These are phyloP conservation scores for Phytopythium chamaehyphon DNA, from an alignment of 352 stramenopile species.

Conservation along the genomic window DNA sequence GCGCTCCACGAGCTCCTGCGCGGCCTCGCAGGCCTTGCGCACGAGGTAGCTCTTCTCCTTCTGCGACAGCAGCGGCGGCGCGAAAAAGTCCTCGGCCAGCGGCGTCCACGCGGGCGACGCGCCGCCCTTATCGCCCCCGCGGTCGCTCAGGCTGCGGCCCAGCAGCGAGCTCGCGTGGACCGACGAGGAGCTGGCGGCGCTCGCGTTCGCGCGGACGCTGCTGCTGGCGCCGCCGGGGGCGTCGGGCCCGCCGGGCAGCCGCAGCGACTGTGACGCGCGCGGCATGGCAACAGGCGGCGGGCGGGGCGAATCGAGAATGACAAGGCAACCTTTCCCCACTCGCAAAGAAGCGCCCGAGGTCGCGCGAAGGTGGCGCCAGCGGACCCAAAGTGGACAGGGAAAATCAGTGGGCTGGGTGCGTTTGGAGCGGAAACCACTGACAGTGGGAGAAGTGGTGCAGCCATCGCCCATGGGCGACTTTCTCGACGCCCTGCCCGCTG, in stretches of 20 bases:
- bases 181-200: neutral
- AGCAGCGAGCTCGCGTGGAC: slow-evolving; percentile 6
- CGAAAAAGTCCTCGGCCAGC: slow-evolving; percentile 74
- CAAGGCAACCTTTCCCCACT: no score
- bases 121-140: slow-evolving; percentile 3
- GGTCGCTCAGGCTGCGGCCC: slow-evolving; percentile 7
- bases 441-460: no score
- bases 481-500: no score
- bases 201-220: neutral
- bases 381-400: no score
- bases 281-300: neutral
- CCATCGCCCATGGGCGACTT: no score
- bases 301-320: no score
- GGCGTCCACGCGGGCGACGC: slow-evolving; percentile 47
- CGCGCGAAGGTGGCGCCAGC: no score
- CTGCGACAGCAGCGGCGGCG: slow-evolving; percentile 54
- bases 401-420: no score
- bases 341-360: no score
- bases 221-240: neutral
- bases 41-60: slow-evolving; percentile 74
- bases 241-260: no score
- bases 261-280: slow-evolving; percentile 7
- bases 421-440: no score
- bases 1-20: slow-evolving; percentile 74
- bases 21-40: slow-evolving; percentile 76